phyloP scores from a whole-genome alignment of 2,329 filamentous ascomycete species.

The Nigrospora sphaerica region DNA sequence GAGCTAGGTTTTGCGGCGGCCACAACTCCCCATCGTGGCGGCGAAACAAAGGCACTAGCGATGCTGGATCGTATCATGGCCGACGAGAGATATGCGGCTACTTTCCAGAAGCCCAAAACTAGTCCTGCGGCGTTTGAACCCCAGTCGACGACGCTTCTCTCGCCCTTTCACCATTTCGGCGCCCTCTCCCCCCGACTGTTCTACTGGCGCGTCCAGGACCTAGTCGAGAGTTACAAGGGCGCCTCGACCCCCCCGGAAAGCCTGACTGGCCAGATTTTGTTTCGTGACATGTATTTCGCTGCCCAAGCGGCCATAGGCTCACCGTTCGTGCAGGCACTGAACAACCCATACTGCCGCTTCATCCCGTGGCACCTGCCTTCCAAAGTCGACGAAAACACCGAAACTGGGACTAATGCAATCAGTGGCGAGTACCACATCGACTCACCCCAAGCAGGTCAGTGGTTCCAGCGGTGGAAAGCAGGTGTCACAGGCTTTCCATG shows the following conservation, averaged over 20 bases:
- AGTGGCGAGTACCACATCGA: conserved; percentile 60
- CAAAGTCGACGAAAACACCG: conserved; percentile 35
- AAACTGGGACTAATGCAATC: conserved; percentile 34
- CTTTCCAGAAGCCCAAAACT: conserved; percentile 70
- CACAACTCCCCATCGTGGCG: conserved; percentile 61
- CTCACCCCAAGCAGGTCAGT: conserved; percentile 51
- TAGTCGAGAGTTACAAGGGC: conserved; percentile 48
- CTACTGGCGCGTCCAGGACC: conserved; percentile 63
- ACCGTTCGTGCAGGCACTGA: conserved; percentile 55
- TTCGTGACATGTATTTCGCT: conserved; percentile 79
- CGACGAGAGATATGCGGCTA: conserved; percentile 61
- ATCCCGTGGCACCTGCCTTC: conserved; percentile 73
- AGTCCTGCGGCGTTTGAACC: conserved; percentile 68
- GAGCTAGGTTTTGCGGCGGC: conserved; percentile 62
- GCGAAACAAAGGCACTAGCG: conserved; percentile 58
- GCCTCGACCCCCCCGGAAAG: conserved; percentile 60
- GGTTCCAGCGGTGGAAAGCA: conserved; percentile 62
- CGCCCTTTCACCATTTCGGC: conserved; percentile 69
- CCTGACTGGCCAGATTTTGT: conserved; percentile 65
- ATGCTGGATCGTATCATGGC: conserved; percentile 51
- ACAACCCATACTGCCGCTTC: conserved; percentile 63
- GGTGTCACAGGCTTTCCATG: conserved; percentile 71
- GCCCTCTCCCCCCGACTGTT: conserved; percentile 63
- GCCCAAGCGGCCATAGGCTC: conserved; percentile 64
- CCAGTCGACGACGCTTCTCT: conserved; percentile 66